Percentiles rank a stretch among this genome's conserved stretches.
phyloP scores from a whole-genome alignment of 768 basidiomycete species.

The Rhodocollybia butyracea region DNA sequence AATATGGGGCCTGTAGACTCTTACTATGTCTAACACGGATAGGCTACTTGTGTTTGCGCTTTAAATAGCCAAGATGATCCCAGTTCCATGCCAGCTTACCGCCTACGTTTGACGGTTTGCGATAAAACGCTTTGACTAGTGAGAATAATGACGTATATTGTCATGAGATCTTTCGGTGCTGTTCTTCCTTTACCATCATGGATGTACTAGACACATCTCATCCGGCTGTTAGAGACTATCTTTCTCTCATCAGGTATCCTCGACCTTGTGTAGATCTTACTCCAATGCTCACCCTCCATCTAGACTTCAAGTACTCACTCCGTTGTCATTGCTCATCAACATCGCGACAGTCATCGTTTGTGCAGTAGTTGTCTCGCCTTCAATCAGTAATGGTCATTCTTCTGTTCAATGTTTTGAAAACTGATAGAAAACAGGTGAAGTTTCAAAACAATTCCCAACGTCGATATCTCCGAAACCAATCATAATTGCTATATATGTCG shows the following conservation, averaged over 20 bases:
- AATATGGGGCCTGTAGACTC: too few relatives aligned
- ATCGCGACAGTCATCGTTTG: constrained; percentile 73
- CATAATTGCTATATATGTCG: constrained; percentile 58
- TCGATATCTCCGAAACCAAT: constrained; percentile 65
- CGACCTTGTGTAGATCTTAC: too few relatives aligned
- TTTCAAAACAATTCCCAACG: constrained; percentile 56
- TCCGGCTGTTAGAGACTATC: constrained; percentile 62
- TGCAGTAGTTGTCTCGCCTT: constrained; percentile 61
- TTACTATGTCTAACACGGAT: too few relatives aligned
- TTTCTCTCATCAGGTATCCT: constrained; percentile 63
- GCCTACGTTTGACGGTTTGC: too few relatives aligned
- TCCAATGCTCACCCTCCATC: too few relatives aligned
- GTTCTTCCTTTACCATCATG: constrained; percentile 31
- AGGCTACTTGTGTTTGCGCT: too few relatives aligned
- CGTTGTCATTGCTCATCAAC: constrained; percentile 78
- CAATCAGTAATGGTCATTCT: constrained; percentile 37
- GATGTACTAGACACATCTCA: constrained; percentile 53
- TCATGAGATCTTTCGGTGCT: neutral
- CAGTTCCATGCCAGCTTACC: too few relatives aligned
- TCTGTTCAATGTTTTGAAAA: neutral
- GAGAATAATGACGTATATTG: neutral
- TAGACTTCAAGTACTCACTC: constrained; percentile 86
- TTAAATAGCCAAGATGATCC: too few relatives aligned
- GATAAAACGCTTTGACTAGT: neutral
- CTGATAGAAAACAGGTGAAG: constrained; percentile 32